These are phyloP conservation scores for Kodamaea fukazawae DNA, from an alignment of 805 yeast genomes.

Conservation along the genomic window DNA sequence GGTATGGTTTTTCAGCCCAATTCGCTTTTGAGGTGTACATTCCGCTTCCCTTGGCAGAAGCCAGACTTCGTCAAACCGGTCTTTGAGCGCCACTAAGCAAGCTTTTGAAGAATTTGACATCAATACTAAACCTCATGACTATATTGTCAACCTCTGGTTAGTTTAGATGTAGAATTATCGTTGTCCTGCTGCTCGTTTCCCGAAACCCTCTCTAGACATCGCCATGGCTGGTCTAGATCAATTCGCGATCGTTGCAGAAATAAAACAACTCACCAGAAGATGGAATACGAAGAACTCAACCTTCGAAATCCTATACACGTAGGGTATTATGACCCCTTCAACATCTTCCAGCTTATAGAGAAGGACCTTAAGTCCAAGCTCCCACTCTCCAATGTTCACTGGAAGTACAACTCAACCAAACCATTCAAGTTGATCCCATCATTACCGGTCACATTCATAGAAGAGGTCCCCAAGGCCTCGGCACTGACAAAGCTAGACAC, in stretches of 20 bases:
- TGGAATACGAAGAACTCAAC: conserved; percentile 9
- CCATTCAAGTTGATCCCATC: conserved; percentile 63
- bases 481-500: conserved; percentile 21
- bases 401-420: conserved; percentile 52
- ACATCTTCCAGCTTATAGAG: conserved; percentile 47
- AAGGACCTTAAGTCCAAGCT: conserved; percentile 44
- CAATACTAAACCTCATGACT: too few relatives aligned
- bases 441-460: conserved; percentile 52
- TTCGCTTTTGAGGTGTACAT: too few relatives aligned
- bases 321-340: conserved; percentile 77
- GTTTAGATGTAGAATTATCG: too few relatives aligned
- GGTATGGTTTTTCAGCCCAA: too few relatives aligned
- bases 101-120: too few relatives aligned
- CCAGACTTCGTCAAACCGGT: too few relatives aligned
- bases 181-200: too few relatives aligned
- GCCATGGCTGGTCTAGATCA: too few relatives aligned
- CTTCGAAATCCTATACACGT: conserved; percentile 29
- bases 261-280: background rate
- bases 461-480: conserved; percentile 49
- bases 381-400: conserved; percentile 65
- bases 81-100: too few relatives aligned
- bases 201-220: too few relatives aligned
- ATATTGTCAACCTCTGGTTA: too few relatives aligned
- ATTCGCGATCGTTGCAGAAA: background rate
- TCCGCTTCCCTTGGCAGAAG: too few relatives aligned